These are phyloP conservation scores for Yamadazyma membranifaciens DNA, from an alignment of 1,139 yeast genomes.

Conservation along the genomic window DNA sequence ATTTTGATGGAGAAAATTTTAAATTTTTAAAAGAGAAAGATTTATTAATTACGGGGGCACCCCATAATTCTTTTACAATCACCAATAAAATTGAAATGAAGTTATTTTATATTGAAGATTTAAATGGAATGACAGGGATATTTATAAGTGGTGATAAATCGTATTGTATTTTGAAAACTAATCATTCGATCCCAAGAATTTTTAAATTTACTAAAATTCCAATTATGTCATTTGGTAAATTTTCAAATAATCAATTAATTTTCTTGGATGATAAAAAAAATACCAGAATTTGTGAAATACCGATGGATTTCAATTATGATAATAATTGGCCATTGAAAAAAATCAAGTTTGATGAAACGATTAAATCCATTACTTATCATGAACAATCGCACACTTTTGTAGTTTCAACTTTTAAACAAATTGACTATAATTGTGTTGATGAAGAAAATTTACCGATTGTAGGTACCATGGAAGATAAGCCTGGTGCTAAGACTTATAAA, in stretches of 20 bases:
- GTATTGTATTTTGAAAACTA: conserved; percentile 61
- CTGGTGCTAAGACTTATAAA: conserved; percentile 52
- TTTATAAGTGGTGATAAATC: conserved; percentile 79
- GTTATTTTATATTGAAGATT: conserved; percentile 57
- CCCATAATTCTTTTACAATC: conserved; percentile 67
- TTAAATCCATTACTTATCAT: conserved; percentile 71
- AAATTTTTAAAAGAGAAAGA: conserved; percentile 51
- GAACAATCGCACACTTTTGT: conserved; percentile 64
- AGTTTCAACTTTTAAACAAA: conserved; percentile 59
- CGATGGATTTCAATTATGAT: conserved; percentile 54
- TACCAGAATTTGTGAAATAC: conserved; percentile 68
- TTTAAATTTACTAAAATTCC: conserved; percentile 67
- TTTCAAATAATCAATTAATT: conserved; percentile 58
- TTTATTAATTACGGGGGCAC: conserved; percentile 63
- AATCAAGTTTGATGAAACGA: conserved; percentile 57
- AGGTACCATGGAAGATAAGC: conserved; percentile 52
- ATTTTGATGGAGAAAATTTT: conserved; percentile 49
- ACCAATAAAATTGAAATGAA: conserved; percentile 72
- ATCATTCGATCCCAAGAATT: conserved; percentile 63
- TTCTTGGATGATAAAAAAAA: conserved; percentile 70
- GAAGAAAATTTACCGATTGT: conserved; percentile 70
- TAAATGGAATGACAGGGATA: conserved; percentile 59
- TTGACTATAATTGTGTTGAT: conserved; percentile 66
- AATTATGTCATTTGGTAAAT: conserved; percentile 60
- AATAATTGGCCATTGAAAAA: conserved; percentile 61